Conservation (phyloP, 208 protist species). For the Wallacemonas sp. region DNA sequence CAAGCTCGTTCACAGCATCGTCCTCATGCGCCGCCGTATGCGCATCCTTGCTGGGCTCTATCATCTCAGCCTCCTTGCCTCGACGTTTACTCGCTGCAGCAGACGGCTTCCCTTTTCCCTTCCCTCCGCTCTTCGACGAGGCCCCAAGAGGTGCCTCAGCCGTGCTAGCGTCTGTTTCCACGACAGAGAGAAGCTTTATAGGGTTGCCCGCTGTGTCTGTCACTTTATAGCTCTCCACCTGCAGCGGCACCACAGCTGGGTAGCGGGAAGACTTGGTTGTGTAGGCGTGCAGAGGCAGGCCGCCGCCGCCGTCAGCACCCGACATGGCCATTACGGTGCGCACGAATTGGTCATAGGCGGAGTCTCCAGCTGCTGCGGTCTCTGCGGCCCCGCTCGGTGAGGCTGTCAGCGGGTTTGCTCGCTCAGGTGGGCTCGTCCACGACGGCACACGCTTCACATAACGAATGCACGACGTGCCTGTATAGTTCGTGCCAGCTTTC, state of each 20-base stretch:
- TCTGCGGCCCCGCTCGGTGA: too few species aligned
- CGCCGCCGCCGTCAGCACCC: constrained; percentile 11
- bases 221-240: constrained; percentile 42
- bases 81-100: background rate
- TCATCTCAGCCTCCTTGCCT: background rate
- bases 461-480: constrained; percentile 51
- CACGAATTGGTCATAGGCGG: constrained; percentile 24
- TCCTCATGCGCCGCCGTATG: constrained; percentile 2
- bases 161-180: constrained; percentile 30
- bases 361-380: background rate
- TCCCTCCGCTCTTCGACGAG: background rate
- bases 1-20: constrained; percentile 11
- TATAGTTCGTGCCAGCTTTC: constrained; percentile 36
- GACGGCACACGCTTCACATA: constrained; percentile 27
- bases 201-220: constrained; percentile 9
- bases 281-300: constrained; percentile 61
- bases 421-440: constrained; percentile 1
- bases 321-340: constrained; percentile 7
- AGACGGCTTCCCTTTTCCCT: background rate
- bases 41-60: background rate
- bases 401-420: background rate
- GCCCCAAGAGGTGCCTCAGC: background rate
- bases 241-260: constrained; percentile 33
- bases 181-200: constrained; percentile 48
- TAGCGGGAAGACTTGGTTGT: constrained; percentile 18